Base-by-base conservation (phyloP, 768 basidiomycete genomes). In the Leccinum obscurum region DNA sequence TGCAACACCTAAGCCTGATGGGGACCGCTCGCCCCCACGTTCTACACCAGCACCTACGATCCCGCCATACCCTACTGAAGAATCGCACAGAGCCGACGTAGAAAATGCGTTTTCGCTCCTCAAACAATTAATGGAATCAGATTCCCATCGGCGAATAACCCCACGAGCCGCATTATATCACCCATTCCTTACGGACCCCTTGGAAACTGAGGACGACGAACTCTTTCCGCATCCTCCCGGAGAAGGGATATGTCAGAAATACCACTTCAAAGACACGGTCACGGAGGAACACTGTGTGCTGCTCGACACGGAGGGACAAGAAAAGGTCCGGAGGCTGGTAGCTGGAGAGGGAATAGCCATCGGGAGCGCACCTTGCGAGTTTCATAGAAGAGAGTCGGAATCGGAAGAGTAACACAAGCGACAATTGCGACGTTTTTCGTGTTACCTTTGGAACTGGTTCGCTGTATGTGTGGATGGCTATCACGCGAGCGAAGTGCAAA, bases 141-240 rank as follows among this genome's bases (percentile, higher is more conserved):
- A 95, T 68, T 85, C 88, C 7, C 87, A 85, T 22, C 85, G 83
- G 56, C 84, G 95, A 22, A 82, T 87, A 57, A 93, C 92, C 4
- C 92, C 95, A 3, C 80, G 81, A 17, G 78, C 83, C 7, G 92
- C 89, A 17, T 80, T 98, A 51, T 82, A 83, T 59, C 95, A 98
- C 68, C 81, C 84, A 0, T 98, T 97, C 75, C 79, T 98, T 10
- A 63, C 67, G 32, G 84, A 83, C 51, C 69, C 74, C 0, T 80
- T 77, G 20, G 78, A 76, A 32, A 66, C 64, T 3, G 81, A 80
- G 34, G 88, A 92, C 56, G 88, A 90, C 59, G 85, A 82, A 58
- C 82, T 81, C 63, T 84, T 86, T 57, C 91, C 92, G 7, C 88
- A 89, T 67, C 83, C 82, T 24, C 83, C 81, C 56, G 88, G 87